Evolutionary conservation across 2,329 filamentous ascomycete species (phyloP), one percentile per base, ranked within the genome.

Genomic region (Penicillium italicum): DNA sequence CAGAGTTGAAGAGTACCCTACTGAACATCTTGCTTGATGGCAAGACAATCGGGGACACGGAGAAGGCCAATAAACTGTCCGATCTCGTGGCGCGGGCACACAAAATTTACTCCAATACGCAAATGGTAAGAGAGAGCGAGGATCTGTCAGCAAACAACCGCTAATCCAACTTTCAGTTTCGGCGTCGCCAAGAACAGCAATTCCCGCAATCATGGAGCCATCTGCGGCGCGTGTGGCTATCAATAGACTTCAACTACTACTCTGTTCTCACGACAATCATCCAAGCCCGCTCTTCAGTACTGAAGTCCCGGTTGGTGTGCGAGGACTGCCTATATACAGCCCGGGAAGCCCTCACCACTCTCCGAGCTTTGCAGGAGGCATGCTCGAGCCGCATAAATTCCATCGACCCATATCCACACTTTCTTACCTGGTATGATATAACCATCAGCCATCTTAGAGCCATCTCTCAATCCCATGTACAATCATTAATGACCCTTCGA

Each of bases 191-290:
- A 40, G 56, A 65, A 50, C 16, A 55, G 26, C 40, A 59, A n/a
- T 59, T 52, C 14, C 37, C 60, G 20, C 42, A 46, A 18, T 56
- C 56, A 9, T 65, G 58, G 62, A 28, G n/a, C 11, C 37, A 53
- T 5, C 37, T 65, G 14, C 54, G 53, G 6, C 51, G 57, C 9
- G 56, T 62, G 22, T 65, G 63, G 63, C 53, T 63, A 18, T 62
- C 63, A 11, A 56, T 63, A 49, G 62, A 65, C 26, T 65, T 64
- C 40, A 65, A 64, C 44, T 64, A 65, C 49, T 65, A 64, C 34
- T 64, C 62, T 2, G 20, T 61, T 24, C 41, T 62, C 7, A 63
- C 63, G 7, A 64, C 63, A n/a, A 60, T 65, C 14, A 63, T 65
- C 26, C 60, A 58, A 33, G 60, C 62, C 18, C 58, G 62, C 20